These are phyloP conservation scores for Patellaria atrata DNA, from an alignment of 495 filamentous ascomycete genomes.

Conservation along the genomic window DNA sequence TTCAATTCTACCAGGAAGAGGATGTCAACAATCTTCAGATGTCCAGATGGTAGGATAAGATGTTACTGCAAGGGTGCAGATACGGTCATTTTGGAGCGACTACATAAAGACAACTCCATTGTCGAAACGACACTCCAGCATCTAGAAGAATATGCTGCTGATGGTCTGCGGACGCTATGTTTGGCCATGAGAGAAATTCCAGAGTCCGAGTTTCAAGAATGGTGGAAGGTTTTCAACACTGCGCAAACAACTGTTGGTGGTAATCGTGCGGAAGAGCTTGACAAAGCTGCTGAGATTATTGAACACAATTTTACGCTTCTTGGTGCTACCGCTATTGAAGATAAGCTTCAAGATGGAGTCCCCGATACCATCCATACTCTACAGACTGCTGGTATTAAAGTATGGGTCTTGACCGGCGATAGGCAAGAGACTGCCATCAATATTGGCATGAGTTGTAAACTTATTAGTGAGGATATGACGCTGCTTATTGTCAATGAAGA, in stretches of 20 bases:
- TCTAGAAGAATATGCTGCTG: constrained; percentile 93
- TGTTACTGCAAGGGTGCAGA: constrained; percentile 95
- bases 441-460: constrained; percentile 98
- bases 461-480: constrained; percentile 98
- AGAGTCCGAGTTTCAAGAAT: constrained; percentile 80
- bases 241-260: constrained; percentile 84
- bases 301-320: constrained; percentile 84
- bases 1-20: constrained; percentile 97
- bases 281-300: constrained; percentile 93
- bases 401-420: constrained; percentile 98
- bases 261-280: constrained; percentile 84
- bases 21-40: constrained; percentile 95
- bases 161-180: constrained; percentile 90
- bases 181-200: constrained; percentile 88
- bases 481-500: constrained; percentile 95
- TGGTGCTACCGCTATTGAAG: constrained; percentile 94
- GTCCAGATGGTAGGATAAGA: constrained; percentile 88
- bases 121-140: constrained; percentile 81
- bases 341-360: constrained; percentile 91
- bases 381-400: constrained; percentile 93
- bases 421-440: constrained; percentile 99
- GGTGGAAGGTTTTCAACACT: constrained; percentile 75
- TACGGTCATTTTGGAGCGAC: constrained; percentile 86
- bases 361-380: constrained; percentile 97
- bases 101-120: constrained; percentile 56